These are phyloP conservation scores for Piper betle DNA, from an alignment of 164 flowering plant species.

Conservation along the genomic window DNA sequence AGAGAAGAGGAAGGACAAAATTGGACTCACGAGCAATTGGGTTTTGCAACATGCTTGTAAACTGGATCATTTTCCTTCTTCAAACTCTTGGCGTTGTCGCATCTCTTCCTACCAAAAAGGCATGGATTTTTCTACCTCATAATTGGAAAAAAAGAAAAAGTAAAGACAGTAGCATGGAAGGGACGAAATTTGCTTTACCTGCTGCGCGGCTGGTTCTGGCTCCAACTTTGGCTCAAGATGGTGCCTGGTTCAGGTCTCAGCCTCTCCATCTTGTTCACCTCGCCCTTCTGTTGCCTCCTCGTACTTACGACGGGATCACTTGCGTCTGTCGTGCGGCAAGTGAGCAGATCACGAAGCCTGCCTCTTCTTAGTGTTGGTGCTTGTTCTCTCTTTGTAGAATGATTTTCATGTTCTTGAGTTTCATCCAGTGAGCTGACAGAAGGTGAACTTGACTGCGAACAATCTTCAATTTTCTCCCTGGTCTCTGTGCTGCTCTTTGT, in stretches of 20 bases:
- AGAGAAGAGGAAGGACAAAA: background rate
- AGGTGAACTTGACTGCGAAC: background rate
- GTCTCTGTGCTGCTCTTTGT: background rate
- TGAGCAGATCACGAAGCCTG: conserved; percentile 1
- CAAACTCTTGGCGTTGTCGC: conserved; percentile 13
- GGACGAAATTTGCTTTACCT: background rate
- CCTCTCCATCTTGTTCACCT: background rate
- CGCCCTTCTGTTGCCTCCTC: background rate
- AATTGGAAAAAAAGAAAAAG: background rate
- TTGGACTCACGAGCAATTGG: conserved; percentile 56
- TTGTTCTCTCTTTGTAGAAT: background rate
- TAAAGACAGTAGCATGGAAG: too few species aligned
- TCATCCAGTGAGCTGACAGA: background rate
- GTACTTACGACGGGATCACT: background rate
- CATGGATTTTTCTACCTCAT: background rate
- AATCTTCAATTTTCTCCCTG: background rate
- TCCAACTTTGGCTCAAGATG: background rate
- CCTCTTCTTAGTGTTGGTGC: background rate
- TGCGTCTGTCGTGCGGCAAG: background rate
- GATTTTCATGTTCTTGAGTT: background rate
- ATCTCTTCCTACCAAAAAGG: conserved; percentile 20
- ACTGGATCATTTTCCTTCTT: conserved; percentile 19
- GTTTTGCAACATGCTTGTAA: conserved; percentile 25
- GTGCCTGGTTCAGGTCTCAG: background rate
- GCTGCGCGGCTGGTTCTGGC: background rate